Conservation (phyloP, 2,329 filamentous ascomycete genomes). For the Leptoxyphium fumago region DNA sequence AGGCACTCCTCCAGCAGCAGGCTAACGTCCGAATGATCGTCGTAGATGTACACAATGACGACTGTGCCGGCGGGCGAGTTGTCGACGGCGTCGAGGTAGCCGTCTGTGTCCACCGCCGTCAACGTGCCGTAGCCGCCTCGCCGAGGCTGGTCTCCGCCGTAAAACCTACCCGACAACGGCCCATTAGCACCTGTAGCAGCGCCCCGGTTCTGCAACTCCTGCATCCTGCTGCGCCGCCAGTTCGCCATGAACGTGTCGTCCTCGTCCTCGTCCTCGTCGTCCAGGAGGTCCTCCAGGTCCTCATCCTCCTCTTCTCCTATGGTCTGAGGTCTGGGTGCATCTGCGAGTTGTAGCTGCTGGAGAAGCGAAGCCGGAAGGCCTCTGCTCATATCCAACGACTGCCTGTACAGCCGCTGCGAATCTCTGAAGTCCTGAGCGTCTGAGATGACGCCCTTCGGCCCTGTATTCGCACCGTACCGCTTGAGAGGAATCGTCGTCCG, state of each 20-base stretch:
- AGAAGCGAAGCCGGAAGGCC: not conserved
- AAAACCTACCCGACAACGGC: conserved; percentile 42
- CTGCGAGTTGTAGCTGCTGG: not conserved
- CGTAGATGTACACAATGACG: conserved; percentile 88
- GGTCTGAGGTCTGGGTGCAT: not conserved
- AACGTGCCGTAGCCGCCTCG: conserved; percentile 58
- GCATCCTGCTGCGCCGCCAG: conserved; percentile 70
- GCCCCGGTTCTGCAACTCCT: conserved; percentile 46
- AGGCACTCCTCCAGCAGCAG: conserved; percentile 66
- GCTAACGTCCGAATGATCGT: conserved; percentile 70
- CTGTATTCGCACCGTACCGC: conserved; percentile 55
- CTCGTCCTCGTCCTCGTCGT: conserved; percentile 44
- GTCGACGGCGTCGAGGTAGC: conserved; percentile 93
- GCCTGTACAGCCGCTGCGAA: conserved; percentile 16
- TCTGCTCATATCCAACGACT: conserved; percentile 10
- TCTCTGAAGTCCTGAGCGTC: conserved; percentile 58
- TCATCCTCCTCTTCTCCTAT: conserved; percentile 18
- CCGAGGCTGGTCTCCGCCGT: conserved; percentile 4
- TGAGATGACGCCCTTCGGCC: conserved; percentile 76
- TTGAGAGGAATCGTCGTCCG: conserved; percentile 37
- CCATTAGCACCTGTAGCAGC: conserved; percentile 40
- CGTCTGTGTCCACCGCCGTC: conserved; percentile 72
- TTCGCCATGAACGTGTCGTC: conserved; percentile 70
- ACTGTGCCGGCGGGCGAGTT: conserved; percentile 67
- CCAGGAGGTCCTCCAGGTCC: conserved; percentile 25